These are phyloP conservation scores for Eucalyptus erythrocorys DNA, from an alignment of 345 rosid species.

Conservation along the genomic window DNA sequence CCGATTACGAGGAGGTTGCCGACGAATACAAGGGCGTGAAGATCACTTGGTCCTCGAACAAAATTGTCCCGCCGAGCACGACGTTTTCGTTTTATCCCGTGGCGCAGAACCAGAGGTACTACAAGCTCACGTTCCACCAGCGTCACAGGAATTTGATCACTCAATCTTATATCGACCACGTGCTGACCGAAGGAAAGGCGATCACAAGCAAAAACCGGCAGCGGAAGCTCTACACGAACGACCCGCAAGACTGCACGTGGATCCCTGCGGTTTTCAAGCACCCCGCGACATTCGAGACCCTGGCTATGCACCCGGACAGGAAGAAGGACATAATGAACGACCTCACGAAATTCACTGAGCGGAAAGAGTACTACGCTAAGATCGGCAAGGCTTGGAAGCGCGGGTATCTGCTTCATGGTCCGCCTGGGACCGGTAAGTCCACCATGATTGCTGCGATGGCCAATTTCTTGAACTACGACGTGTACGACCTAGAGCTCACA, in stretches of 20 bases:
- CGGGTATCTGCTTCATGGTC: constrained; percentile 2
- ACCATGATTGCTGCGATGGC: constrained; percentile 18
- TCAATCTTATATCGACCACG: not conserved
- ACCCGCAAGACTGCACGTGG: not conserved
- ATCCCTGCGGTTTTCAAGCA: constrained; percentile 8
- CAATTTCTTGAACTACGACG: not conserved
- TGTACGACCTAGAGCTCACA: constrained; percentile 11
- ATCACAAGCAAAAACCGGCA: not conserved
- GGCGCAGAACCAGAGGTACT: not conserved
- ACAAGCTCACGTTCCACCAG: not conserved
- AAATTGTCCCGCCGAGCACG: not conserved
- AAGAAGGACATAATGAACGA: constrained; percentile 3
- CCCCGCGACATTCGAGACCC: constrained; percentile 7
- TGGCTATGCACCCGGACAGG: constrained; percentile 5
- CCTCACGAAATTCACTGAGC: not conserved
- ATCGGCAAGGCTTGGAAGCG: constrained; percentile 11
- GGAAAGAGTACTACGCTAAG: constrained; percentile 5
- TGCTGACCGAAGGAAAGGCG: not conserved
- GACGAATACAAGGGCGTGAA: constrained; percentile 1
- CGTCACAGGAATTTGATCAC: constrained; percentile 3
- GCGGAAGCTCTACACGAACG: constrained; percentile 4
- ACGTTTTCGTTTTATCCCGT: not conserved
- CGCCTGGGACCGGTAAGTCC: constrained; percentile 17
- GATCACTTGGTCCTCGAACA: constrained; percentile 1
- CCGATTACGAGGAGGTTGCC: constrained; percentile 2